A percentile compares a stretch with the other conserved stretches of the same genome.
phyloP scores from a whole-genome alignment of 2,329 filamentous ascomycete species.

The Trichoderma simmonsii region DNA sequence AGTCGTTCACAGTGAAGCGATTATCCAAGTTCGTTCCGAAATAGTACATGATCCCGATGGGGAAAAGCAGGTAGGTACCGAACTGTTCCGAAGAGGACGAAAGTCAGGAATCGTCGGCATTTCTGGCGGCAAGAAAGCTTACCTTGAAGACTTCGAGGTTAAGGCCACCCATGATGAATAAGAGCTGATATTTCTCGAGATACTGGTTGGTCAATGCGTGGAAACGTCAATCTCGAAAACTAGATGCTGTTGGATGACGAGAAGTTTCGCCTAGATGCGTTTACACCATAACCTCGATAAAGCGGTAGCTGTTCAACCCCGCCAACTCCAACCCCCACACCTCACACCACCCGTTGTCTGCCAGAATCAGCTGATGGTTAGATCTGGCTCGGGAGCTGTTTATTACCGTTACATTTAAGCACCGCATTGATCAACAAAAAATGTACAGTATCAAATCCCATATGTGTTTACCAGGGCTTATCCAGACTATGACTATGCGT shows the following conservation, averaged over 20 bases:
- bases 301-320: conserved; percentile 19
- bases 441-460: not conserved
- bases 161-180: conserved; percentile 64
- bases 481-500: conserved; percentile 4
- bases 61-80: conserved; percentile 98
- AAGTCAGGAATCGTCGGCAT: not conserved
- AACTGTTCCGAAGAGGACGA: conserved; percentile 57
- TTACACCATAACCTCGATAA: conserved; percentile 23
- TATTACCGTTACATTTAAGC: not conserved
- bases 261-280: not conserved
- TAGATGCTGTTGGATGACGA: not conserved
- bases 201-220: not conserved
- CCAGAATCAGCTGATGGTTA: not conserved
- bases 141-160: conserved; percentile 97
- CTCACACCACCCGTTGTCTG: conserved; percentile 4
- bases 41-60: conserved; percentile 99
- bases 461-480: not conserved
- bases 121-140: conserved; percentile 24
- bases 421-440: not conserved
- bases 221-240: not conserved
- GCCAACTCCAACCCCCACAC: not conserved
- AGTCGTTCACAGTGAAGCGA: conserved; percentile 82
- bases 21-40: conserved; percentile 97
- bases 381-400: not conserved
- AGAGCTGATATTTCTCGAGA: not conserved